These are phyloP conservation scores for Sarocladium brachiariae DNA, from an alignment of 2,329 filamentous ascomycete species.

Conservation along the genomic window DNA sequence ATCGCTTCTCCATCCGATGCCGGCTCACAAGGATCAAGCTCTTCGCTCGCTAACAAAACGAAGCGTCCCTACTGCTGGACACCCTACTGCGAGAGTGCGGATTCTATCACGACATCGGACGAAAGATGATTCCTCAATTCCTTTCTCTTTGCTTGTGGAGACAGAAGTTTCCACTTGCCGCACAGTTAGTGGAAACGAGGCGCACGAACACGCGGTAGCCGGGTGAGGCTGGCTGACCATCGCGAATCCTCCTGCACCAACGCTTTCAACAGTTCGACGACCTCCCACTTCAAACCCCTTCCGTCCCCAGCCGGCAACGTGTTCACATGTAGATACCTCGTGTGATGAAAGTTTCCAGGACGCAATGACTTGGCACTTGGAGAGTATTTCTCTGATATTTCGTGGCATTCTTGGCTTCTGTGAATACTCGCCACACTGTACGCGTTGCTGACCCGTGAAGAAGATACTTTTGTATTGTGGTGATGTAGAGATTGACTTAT, in stretches of 20 bases:
- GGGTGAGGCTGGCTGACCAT: constrained; percentile 6
- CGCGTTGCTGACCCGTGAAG: too few species aligned
- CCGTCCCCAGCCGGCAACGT: not conserved
- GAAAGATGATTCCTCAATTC: not conserved
- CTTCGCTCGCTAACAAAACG: not conserved
- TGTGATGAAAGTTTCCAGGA: not conserved
- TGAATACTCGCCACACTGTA: not conserved
- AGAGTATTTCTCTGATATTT: not conserved
- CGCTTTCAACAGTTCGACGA: not conserved
- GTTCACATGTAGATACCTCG: not conserved
- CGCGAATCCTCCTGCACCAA: too few species aligned
- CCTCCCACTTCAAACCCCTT: not conserved
- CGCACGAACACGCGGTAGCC: not conserved
- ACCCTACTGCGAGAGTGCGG: constrained; percentile 3
- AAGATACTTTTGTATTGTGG: too few species aligned
- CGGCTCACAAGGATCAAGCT: not conserved
- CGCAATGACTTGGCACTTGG: not conserved
- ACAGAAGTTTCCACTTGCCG: not conserved
- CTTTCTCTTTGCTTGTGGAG: not conserved
- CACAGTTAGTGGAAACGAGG: not conserved
- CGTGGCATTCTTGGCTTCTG: not conserved
- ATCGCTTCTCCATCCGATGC: not conserved
- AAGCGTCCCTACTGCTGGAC: not conserved
- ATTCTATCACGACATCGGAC: constrained; percentile 2
- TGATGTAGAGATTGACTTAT: too few species aligned